A percentile compares a stretch with the other conserved stretches of the same genome.
Conservation (phyloP, 2,329 filamentous ascomycete species). For the Ophiocordyceps unilateralis region DNA sequence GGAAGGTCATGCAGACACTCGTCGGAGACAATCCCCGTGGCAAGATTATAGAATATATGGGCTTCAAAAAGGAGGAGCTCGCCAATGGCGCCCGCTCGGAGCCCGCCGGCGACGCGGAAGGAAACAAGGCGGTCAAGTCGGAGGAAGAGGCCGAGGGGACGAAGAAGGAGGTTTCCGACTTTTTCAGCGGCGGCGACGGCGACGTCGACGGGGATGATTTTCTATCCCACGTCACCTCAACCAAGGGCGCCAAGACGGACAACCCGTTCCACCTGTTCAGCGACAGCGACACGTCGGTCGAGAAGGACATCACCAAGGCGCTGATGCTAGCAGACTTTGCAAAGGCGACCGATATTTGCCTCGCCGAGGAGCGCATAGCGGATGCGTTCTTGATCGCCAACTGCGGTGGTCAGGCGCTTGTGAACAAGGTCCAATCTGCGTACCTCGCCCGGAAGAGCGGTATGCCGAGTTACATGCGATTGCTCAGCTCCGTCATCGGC, state of each 20-base stretch:
- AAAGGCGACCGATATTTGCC: constrained; percentile 71
- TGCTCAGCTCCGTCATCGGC: constrained; percentile 78
- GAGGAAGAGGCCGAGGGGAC: constrained; percentile 18
- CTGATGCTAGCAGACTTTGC: constrained; percentile 84
- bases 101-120: constrained; percentile 9
- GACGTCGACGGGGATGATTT: constrained; percentile 73
- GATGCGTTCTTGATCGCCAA: constrained; percentile 98
- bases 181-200: constrained; percentile 52
- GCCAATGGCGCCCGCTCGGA: constrained; percentile 28
- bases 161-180: constrained; percentile 54
- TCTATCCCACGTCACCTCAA: constrained; percentile 65
- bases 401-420: constrained; percentile 80
- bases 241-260: constrained; percentile 83
- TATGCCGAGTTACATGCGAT: constrained; percentile 77
- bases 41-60: constrained; percentile 74
- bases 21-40: constrained; percentile 72
- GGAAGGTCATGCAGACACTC: constrained; percentile 83
- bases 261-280: constrained; percentile 84
- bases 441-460: constrained; percentile 74
- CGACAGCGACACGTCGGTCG: constrained; percentile 66
- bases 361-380: constrained; percentile 77
- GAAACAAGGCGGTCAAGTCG: constrained; percentile 13
- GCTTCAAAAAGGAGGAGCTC: constrained; percentile 52
- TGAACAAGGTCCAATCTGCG: constrained; percentile 82
- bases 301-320: constrained; percentile 73